Conservation (phyloP, 306 rosid genomes). For the Gleditsia sinensis region DNA sequence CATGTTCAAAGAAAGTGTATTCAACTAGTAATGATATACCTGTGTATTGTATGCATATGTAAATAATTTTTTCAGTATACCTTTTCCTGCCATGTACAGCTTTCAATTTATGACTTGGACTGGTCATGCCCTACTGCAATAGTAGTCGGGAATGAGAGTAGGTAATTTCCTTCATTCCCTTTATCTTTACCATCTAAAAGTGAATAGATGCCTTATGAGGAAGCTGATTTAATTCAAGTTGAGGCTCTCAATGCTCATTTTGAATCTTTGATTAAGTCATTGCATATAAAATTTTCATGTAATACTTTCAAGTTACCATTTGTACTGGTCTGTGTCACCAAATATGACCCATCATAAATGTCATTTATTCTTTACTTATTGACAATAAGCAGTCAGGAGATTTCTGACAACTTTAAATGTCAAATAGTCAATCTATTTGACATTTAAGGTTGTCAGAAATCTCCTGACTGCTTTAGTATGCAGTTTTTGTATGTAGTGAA, state of each 20-base stretch:
- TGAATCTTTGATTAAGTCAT: constrained; percentile 5
- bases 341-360: constrained; percentile 4
- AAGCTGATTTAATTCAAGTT: constrained; percentile 15
- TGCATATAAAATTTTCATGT: constrained; percentile 2
- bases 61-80: not conserved
- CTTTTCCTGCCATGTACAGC: constrained; percentile 49
- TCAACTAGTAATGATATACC: not conserved
- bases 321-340: not conserved
- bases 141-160: constrained; percentile 85
- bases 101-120: constrained; percentile 78
- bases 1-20: not conserved
- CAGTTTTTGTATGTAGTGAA: constrained; percentile 3
- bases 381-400: not conserved
- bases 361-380: constrained; percentile 2
- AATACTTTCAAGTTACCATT: not conserved
- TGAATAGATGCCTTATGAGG: constrained; percentile 2
- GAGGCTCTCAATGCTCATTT: not conserved
- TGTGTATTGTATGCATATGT: constrained; percentile 2
- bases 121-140: constrained; percentile 94
- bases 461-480: not conserved
- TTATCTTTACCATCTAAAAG: not conserved
- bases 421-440: constrained; percentile 12
- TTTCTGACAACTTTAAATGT: not conserved
- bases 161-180: constrained; percentile 47
- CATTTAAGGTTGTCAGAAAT: not conserved